These are phyloP conservation scores for Mycena sp. DNA, from an alignment of 1,284 basidiomycete species.

Conservation along the genomic window DNA sequence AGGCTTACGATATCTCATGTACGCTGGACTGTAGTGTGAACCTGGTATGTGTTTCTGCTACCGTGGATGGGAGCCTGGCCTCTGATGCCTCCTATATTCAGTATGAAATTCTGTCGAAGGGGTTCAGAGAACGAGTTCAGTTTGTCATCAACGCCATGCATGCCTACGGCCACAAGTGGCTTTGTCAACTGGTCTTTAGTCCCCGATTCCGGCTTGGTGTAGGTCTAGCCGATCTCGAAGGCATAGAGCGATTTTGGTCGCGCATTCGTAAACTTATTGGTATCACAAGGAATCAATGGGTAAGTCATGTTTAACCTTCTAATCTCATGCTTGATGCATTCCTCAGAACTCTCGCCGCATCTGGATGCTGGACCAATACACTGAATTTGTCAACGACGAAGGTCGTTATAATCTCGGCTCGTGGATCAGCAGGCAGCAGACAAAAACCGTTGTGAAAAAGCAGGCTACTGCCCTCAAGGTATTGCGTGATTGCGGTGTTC, in stretches of 20 bases:
- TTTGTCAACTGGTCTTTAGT: background rate
- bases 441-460: slow-evolving; percentile 6
- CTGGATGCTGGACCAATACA: slow-evolving; percentile 46
- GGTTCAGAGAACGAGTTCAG: slow-evolving; percentile 38
- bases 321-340: background rate
- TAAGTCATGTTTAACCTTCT: background rate
- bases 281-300: background rate
- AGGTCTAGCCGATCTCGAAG: background rate
- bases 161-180: too few relatives aligned
- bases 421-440: slow-evolving; percentile 37
- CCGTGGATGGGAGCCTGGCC: too few relatives aligned
- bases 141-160: slow-evolving; percentile 49
- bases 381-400: slow-evolving; percentile 35
- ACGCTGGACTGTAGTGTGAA: slow-evolving; percentile 47
- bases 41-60: slow-evolving; percentile 44
- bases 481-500: slow-evolving; percentile 5
- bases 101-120: slow-evolving; percentile 46
- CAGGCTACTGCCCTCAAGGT: background rate
- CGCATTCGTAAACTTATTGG: background rate
- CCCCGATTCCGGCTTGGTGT: background rate
- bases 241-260: background rate
- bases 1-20: slow-evolving; percentile 54
- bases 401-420: slow-evolving; percentile 37
- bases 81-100: slow-evolving; percentile 18
- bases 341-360: slow-evolving; percentile 39